These are phyloP conservation scores for Boletus sp. DNA, from an alignment of 768 basidiomycete genomes.

Conservation along the genomic window DNA sequence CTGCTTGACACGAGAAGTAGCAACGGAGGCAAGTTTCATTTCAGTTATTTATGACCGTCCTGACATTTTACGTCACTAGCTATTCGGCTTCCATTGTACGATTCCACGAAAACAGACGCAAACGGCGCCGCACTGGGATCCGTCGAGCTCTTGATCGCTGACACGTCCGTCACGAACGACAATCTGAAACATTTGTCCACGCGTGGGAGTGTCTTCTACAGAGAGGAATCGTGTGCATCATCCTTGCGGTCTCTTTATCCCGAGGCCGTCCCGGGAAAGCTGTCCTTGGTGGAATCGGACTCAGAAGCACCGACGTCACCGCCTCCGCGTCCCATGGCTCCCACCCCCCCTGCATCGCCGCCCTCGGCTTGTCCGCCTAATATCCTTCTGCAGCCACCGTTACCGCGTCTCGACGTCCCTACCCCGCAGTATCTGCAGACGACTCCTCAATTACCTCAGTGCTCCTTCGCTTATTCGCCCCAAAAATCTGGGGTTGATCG, in stretches of 20 bases:
- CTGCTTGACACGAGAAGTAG: constrained; percentile 27
- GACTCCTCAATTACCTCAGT: constrained; percentile 30
- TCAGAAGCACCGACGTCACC: constrained; percentile 20
- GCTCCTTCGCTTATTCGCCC: constrained; percentile 15
- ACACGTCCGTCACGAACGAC: constrained; percentile 15
- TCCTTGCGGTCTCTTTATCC: constrained; percentile 16
- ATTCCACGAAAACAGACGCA: constrained; percentile 30
- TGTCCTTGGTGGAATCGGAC: constrained; percentile 15
- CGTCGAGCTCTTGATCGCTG: constrained; percentile 26
- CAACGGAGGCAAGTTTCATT: constrained; percentile 32
- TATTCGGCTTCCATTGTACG: constrained; percentile 33
- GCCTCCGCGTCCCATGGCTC: constrained; percentile 19
- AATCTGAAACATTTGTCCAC: constrained; percentile 11
- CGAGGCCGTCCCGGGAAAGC: constrained; percentile 25
- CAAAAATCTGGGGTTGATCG: constrained; percentile 32
- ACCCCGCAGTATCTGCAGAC: constrained; percentile 27
- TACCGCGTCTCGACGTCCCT: constrained; percentile 14
- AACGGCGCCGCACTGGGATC: constrained; percentile 27
- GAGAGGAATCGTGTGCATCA: constrained; percentile 8
- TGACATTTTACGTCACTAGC: constrained; percentile 32
- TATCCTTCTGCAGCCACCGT: constrained; percentile 17
- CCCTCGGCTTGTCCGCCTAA: constrained; percentile 13
- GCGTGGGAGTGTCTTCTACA: constrained; percentile 21
- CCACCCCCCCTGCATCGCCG: constrained; percentile 17
- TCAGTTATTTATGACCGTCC: constrained; percentile 27